These are phyloP conservation scores for Mycena epipterygia DNA, from an alignment of 768 basidiomycete species.

Conservation along the genomic window DNA sequence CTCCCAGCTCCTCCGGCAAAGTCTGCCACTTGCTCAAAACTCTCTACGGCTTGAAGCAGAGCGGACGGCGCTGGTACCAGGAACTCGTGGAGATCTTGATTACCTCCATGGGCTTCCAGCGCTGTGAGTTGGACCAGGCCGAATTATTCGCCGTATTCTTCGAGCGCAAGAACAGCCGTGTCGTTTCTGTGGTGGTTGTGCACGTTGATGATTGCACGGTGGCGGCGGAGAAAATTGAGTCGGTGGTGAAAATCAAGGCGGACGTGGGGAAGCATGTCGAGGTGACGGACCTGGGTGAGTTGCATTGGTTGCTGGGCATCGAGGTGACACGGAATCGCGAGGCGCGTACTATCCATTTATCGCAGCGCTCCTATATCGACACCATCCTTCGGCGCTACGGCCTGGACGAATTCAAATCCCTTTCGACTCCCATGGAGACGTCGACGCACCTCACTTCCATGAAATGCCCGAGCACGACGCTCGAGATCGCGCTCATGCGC, in stretches of 20 bases:
- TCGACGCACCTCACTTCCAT: neutral
- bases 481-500: slow-evolving; percentile 31
- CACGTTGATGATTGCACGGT: slow-evolving; percentile 21
- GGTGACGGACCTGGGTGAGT: slow-evolving; percentile 2
- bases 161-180: too few relatives aligned
- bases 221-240: neutral
- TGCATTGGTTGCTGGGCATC: slow-evolving; percentile 31
- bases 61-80: slow-evolving; percentile 5
- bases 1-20: too few relatives aligned
- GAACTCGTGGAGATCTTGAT: neutral
- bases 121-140: too few relatives aligned
- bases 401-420: too few relatives aligned
- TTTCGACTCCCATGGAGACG: slow-evolving; percentile 24
- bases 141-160: neutral
- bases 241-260: neutral
- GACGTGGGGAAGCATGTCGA: neutral
- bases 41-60: neutral
- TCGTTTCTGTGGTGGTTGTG: too few relatives aligned
- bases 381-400: slow-evolving; percentile 40
- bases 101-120: too few relatives aligned
- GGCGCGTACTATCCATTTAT: slow-evolving; percentile 37
- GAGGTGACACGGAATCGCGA: slow-evolving; percentile 19
- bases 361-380: slow-evolving; percentile 42
- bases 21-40: too few relatives aligned
- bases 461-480: slow-evolving; percentile 29